Evolutionary conservation across 2,329 filamentous ascomycete species (phyloP).

Genomic region (Coleophoma eucalyptorum): DNA sequence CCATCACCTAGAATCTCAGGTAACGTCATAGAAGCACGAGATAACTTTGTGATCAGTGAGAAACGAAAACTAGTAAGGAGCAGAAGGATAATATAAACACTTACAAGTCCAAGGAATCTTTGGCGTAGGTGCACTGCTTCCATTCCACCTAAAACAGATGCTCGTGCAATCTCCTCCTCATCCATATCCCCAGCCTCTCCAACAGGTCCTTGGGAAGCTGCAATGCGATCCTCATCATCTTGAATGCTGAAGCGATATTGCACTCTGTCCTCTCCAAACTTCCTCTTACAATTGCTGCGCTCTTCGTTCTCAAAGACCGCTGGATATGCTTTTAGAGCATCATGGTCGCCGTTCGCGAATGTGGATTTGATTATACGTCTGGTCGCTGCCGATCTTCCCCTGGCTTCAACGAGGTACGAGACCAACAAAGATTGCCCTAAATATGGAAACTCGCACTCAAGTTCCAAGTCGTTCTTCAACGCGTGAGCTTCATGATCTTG

Average conservation of each 20-base stretch:
- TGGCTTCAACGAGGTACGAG: constrained; percentile 37
- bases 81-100: neutral
- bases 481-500: constrained; percentile 36
- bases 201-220: constrained; percentile 8
- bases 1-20: constrained; percentile 42
- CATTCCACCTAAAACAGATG: constrained; percentile 20
- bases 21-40: constrained; percentile 31
- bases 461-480: constrained; percentile 13
- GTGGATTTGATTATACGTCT: constrained; percentile 61
- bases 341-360: constrained; percentile 59
- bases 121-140: constrained; percentile 25
- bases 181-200: constrained; percentile 1
- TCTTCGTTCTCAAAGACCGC: constrained; percentile 68
- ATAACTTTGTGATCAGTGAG: constrained; percentile 18
- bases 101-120: constrained; percentile 22
- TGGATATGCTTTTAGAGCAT: constrained; percentile 50
- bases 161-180: constrained; percentile 3
- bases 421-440: constrained; percentile 55
- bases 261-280: constrained; percentile 31
- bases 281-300: constrained; percentile 43
- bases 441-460: neutral
- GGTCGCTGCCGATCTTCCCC: constrained; percentile 36
- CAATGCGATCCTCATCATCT: constrained; percentile 41
- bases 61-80: neutral
- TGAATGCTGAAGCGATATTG: constrained; percentile 12